Base-by-base conservation (phyloP, 2,329 filamentous ascomycete genomes). In the Cercospora beticola region DNA sequence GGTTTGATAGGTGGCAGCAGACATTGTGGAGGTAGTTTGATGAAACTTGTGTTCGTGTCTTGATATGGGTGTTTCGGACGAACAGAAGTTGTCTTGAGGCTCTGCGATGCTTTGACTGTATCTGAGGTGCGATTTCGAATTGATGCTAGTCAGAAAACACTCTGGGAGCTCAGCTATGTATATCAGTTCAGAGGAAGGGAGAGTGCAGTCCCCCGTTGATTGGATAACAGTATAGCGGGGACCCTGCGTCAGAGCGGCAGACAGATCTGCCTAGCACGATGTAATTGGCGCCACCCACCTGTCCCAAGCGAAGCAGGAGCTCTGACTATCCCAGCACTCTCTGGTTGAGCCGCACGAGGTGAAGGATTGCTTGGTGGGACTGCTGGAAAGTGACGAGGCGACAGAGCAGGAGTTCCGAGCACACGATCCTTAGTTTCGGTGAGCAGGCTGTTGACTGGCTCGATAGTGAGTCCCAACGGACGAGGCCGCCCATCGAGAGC, bases 1-100 rank as follows among this genome's bases (percentile, higher is more conserved):
- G 52, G 79, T 73, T 58, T 80, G 73, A 76, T 81, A 83, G 6
- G 72, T 73, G 26, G 73, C 65, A 49, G 73, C 68, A 66, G 76
- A 72, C 76, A 75, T 78, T 70, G 57, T 72, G 28, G 49, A 14
- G 33, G 30, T 67, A 9, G 54, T 33, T 68, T 9, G 6, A 3
- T 62, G 36, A 54, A n/a, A 56, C 23, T 69, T 54, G 56, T 23
- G 40, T 56, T 56, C 46, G 16, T 59, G 49, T 28, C 3, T 30
- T 33, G 31, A 16, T 10, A 16, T 40, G 33, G 49, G 5, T 64
- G 9, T 31, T 57, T 16, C 31, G 30, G 14, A 58, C 12, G 21
- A 40, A 33, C 46, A 43, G 30, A 21, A 33, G 26, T 40, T 9
- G 21, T 40, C 18, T 58, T 57, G 63, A 1, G 10, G 21, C 18